These are phyloP conservation scores for Aspergillus japonicus DNA, from an alignment of 2,329 filamentous ascomycete genomes.

Conservation along the genomic window DNA sequence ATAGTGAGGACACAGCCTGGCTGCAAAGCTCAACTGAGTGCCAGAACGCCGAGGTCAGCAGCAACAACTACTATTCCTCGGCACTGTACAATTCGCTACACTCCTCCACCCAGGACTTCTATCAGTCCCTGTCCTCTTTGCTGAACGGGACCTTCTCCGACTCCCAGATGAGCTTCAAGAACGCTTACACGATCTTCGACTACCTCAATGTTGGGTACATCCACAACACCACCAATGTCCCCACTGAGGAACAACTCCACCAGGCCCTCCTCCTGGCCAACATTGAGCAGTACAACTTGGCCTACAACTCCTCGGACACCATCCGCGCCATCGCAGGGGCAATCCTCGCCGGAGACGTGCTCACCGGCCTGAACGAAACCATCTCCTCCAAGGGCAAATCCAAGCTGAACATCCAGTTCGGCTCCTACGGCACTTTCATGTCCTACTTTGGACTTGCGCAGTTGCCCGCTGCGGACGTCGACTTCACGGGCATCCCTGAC, in stretches of 20 bases:
- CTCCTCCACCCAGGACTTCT: conserved; percentile 54
- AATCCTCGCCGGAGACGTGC: conserved; percentile 64
- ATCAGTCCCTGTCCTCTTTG: conserved; percentile 51
- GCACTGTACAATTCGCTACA: conserved; percentile 50
- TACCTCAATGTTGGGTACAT: conserved; percentile 62
- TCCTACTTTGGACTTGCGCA: conserved; percentile 62
- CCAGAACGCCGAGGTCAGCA: conserved; percentile 55
- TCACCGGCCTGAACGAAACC: conserved; percentile 46
- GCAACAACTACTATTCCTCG: conserved; percentile 58
- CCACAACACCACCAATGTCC: conserved; percentile 61
- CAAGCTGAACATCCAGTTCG: conserved; percentile 57
- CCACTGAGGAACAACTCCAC: conserved; percentile 56
- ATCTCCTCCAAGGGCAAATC: conserved; percentile 38
- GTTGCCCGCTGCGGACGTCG: conserved; percentile 49
- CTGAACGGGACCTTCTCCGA: conserved; percentile 53
- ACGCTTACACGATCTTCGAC: conserved; percentile 67
- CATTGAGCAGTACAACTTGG: conserved; percentile 76
- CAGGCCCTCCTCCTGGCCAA: conserved; percentile 74
- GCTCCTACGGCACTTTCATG: conserved; percentile 60
- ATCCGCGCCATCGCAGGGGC: conserved; percentile 56
- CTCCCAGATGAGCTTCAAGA: conserved; percentile 56
- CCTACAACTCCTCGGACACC: conserved; percentile 65
- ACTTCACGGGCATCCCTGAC: conserved; percentile 77
- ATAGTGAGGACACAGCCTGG: conserved; percentile 58
- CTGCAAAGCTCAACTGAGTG: conserved; percentile 59